Evolutionary conservation across 2,329 filamentous ascomycete species (phyloP).

Genomic region (Ophiosphaerella narmari): DNA sequence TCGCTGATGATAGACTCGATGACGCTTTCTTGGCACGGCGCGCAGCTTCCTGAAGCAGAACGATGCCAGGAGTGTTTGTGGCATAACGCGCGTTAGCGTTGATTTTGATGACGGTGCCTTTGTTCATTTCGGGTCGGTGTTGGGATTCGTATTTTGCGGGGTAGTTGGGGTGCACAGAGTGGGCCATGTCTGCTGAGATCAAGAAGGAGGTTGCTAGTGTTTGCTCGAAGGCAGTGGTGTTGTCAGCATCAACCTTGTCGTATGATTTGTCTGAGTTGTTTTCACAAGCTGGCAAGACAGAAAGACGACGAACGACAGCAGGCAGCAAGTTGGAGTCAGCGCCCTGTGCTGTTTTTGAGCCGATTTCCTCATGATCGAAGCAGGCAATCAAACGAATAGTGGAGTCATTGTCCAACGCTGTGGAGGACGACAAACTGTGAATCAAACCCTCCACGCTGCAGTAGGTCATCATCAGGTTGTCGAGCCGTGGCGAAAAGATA

Average conservation of each 20-base stretch:
- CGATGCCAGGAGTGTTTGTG: slow-evolving; percentile 94
- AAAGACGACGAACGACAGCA: slow-evolving; percentile 82
- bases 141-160: slow-evolving; percentile 86
- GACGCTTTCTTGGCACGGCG: slow-evolving; percentile 59
- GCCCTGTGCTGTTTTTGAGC: slow-evolving; percentile 88
- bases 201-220: slow-evolving; percentile 90
- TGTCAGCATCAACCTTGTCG: slow-evolving; percentile 63
- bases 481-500: slow-evolving; percentile 92
- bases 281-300: slow-evolving; percentile 70
- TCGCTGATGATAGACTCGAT: slow-evolving; percentile 48
- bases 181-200: slow-evolving; percentile 96
- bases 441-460: slow-evolving; percentile 87
- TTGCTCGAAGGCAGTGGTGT: slow-evolving; percentile 87
- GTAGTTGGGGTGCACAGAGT: slow-evolving; percentile 96
- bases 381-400: slow-evolving; percentile 89
- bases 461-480: slow-evolving; percentile 96
- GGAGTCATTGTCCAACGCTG: slow-evolving; percentile 73
- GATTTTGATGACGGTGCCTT: slow-evolving; percentile 94
- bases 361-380: slow-evolving; percentile 98
- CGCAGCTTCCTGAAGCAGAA: slow-evolving; percentile 86
- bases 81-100: slow-evolving; percentile 98
- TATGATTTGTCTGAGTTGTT: slow-evolving; percentile 67
- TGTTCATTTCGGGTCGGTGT: slow-evolving; percentile 94
- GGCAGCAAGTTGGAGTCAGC: slow-evolving; percentile 92
- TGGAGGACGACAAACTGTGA: slow-evolving; percentile 68